Evolutionary conservation across 1,139 yeast species (phyloP), one percentile per base, ranked within the genome.

Genomic region (Suhomyces choctaworum): DNA sequence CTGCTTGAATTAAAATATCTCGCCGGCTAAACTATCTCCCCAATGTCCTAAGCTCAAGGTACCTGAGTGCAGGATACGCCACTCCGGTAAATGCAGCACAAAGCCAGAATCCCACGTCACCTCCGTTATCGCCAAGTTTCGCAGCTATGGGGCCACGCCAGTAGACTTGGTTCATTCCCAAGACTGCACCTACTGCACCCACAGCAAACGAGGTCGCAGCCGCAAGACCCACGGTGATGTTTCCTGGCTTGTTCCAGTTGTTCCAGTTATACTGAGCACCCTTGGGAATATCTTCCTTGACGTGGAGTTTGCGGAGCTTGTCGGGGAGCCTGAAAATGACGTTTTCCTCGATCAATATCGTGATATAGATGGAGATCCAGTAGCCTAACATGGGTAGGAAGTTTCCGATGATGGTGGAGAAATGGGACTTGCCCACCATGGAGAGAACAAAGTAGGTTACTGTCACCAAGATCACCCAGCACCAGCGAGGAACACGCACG

Each of bases 151-250:
- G 62, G 0, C 66, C 65, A 22, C 50, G 43, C 48, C 50, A 62
- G 40, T 62, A 62, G 1, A 55, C 55, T 40, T 62, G 66, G 34
- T 59, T 52, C 67, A 62, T 62, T 2, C 66, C 66, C 17, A 60
- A 38, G 0, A 57, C 58, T 0, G 66, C 66, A 2, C 65, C 66
- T 9, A 47, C 56, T 8, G 48, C 58, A 1, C 67, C 66, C 33
- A 44, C 42, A 14, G 38, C 39, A 29, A 62, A 59, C 0, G 64
- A 50, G 2, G 36, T 32, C 4, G 52, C 43, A 2, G 61, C 54
- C 5, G 66, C 66, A 14, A 58, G 37, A 0, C 67, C 66, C 22
- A 45, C 35, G 2, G 66, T 54, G 33, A 50, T 45, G 10, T 42
- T 30, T 15, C 27, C 16, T 1, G 48, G 48, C n/a, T 35, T 27